A percentile compares a stretch with the other conserved stretches of the same genome.
Evolutionary conservation across 176 grass and related monocot species (phyloP).

Genomic region (Avena sativa): DNA sequence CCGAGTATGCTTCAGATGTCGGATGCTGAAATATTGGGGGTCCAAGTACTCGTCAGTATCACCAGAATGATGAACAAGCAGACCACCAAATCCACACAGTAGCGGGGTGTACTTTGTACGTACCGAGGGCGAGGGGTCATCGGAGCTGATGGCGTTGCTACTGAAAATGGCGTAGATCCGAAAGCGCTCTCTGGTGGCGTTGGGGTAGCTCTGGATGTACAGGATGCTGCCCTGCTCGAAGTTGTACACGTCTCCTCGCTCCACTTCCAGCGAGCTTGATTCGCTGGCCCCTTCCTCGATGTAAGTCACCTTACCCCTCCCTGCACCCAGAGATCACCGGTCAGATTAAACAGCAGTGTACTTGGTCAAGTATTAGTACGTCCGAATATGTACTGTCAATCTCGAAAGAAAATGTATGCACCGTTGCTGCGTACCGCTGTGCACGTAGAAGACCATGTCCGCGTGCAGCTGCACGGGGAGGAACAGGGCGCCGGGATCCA

Average conservation of each 20-base stretch:
- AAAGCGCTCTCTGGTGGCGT: slow-evolving; percentile 53
- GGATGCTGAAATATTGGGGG: slow-evolving; percentile 52
- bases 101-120: not conserved
- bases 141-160: slow-evolving; percentile 54
- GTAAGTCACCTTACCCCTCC: slow-evolving; percentile 59
- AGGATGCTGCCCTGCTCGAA: slow-evolving; percentile 69
- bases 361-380: too few relatives aligned
- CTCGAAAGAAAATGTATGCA: too few relatives aligned
- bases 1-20: slow-evolving; percentile 62
- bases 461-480: slow-evolving; percentile 79
- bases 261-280: slow-evolving; percentile 47
- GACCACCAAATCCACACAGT: not conserved
- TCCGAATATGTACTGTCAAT: too few relatives aligned
- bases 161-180: slow-evolving; percentile 78
- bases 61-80: not conserved
- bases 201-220: slow-evolving; percentile 72
- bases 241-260: slow-evolving; percentile 81
- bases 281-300: slow-evolving; percentile 51
- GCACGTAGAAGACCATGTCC: slow-evolving; percentile 88
- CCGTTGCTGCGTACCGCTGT: slow-evolving; percentile 48
- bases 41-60: not conserved
- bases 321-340: slow-evolving; percentile 17
- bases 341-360: too few relatives aligned
- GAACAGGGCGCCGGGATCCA: slow-evolving; percentile 82
- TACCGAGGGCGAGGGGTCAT: slow-evolving; percentile 52